phyloP scores from a whole-genome alignment of 306 rosid genomes.

The Arachis hypogaea region DNA sequence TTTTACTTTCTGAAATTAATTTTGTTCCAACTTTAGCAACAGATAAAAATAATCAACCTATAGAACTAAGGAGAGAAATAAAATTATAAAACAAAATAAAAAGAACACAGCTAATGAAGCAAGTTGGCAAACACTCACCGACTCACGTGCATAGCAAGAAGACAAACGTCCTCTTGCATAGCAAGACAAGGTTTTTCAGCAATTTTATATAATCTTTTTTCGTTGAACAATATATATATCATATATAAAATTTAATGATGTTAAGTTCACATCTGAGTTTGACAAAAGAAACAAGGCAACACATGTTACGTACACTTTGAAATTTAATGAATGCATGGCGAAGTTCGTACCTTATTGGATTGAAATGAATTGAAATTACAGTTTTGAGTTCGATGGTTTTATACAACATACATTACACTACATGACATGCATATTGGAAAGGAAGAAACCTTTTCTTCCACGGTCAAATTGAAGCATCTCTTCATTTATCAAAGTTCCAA shows the following conservation, averaged over 20 bases:
- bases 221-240: not conserved
- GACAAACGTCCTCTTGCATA: not conserved
- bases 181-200: not conserved
- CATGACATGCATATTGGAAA: not conserved
- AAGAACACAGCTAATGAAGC: too few species aligned
- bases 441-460: not conserved
- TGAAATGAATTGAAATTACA: not conserved
- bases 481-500: not conserved
- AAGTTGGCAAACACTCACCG: too few species aligned
- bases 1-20: too few species aligned
- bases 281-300: not conserved
- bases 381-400: constrained; percentile 4
- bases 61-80: too few species aligned
- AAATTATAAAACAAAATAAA: too few species aligned
- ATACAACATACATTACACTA: not conserved
- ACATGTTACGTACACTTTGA: not conserved
- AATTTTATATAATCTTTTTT: constrained; percentile 2
- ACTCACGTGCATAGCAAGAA: not conserved
- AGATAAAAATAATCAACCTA: too few species aligned
- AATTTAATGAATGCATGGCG: not conserved
- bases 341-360: not conserved
- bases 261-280: constrained; percentile 12
- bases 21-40: too few species aligned
- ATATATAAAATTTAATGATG: not conserved
- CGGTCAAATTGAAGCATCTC: not conserved